phyloP scores from a whole-genome alignment of 768 basidiomycete genomes.

The Suillus variegatus region DNA sequence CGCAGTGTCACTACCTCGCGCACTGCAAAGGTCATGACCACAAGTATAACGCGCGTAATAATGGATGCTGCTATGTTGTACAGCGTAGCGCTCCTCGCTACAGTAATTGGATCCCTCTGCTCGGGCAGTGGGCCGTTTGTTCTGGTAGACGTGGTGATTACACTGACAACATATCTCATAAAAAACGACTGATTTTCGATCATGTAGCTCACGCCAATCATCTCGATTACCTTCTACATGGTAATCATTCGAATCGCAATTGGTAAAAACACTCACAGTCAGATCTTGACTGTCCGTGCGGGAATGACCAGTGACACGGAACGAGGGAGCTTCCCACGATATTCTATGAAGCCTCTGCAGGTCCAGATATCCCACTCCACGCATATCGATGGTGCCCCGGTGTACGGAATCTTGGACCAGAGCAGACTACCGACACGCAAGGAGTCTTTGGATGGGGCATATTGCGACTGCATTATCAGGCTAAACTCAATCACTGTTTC shows the following conservation, averaged over 20 bases:
- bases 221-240: not conserved
- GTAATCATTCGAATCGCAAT: constrained; percentile 1
- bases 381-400: not conserved
- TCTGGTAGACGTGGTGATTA: not conserved
- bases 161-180: not conserved
- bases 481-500: not conserved
- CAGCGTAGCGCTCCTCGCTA: constrained; percentile 34
- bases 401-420: not conserved
- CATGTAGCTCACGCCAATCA: not conserved
- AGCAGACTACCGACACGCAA: not conserved
- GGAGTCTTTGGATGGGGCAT: not conserved
- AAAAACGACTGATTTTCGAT: not conserved
- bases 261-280: constrained; percentile 1
- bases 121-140: constrained; percentile 35
- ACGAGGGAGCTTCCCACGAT: not conserved
- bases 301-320: not conserved
- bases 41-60: constrained; percentile 27
- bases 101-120: constrained; percentile 30
- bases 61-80: constrained; percentile 23
- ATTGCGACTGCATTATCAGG: not conserved
- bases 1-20: not conserved
- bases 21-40: not conserved
- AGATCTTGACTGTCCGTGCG: not conserved
- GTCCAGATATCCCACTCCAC: constrained; percentile 3
- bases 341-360: constrained; percentile 8